Evolutionary conservation across 495 filamentous ascomycete genomes (phyloP).

Genomic region (Tuber umbilicatum): DNA sequence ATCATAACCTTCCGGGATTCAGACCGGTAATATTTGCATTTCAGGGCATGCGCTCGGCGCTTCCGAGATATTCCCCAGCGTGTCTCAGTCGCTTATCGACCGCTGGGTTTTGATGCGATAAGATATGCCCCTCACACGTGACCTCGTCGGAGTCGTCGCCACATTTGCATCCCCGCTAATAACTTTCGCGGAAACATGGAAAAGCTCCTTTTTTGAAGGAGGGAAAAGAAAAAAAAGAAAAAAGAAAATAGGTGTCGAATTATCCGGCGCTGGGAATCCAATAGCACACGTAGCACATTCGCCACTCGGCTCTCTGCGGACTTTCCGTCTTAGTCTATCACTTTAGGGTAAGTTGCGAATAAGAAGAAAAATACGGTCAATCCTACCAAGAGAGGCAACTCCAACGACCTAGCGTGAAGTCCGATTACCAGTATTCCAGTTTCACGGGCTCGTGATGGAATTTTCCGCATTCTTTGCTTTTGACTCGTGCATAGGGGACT

Average conservation of each 20-base stretch:
- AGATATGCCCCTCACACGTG: constrained; percentile 1
- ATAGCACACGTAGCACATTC: neutral
- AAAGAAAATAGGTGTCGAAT: no score
- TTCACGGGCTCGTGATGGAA: no score
- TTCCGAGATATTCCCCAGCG: neutral
- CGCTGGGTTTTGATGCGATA: neutral
- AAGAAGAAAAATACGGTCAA: no score
- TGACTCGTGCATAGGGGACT: neutral
- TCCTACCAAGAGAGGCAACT: no score
- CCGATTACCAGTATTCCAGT: no score
- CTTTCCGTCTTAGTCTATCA: no score
- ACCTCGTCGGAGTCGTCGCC: neutral
- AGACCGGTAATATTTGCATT: neutral
- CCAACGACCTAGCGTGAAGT: no score
- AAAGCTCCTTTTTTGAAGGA: neutral
- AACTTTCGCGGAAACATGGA: neutral
- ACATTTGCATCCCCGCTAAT: neutral
- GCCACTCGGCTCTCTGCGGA: neutral
- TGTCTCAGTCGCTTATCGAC: neutral
- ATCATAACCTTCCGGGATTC: neutral
- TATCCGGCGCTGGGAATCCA: neutral
- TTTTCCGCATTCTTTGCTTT: neutral
- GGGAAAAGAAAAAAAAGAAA: no score
- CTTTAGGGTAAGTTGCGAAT: no score
- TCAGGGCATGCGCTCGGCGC: neutral